Evolutionary conservation across 169 alveolate genomes (phyloP).

Genomic region (Cryptosporidium ubiquitum): DNA sequence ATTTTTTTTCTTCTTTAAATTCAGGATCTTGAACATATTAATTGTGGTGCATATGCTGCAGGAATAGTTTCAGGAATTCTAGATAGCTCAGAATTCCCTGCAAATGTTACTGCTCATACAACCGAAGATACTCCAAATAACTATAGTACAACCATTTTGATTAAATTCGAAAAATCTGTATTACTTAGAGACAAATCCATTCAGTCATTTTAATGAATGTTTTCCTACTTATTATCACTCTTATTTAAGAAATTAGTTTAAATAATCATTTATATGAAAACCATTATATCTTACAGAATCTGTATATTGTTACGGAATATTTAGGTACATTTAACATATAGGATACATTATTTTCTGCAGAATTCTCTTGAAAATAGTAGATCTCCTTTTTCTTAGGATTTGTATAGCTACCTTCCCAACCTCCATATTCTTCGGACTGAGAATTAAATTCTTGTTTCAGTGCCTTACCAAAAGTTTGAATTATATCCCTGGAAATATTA

Average conservation of each 20-base stretch:
- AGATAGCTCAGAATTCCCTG: slow-evolving; percentile 86
- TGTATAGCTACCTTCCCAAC: slow-evolving; percentile 77
- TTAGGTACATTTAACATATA: slow-evolving; percentile 72
- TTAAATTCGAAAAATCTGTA: slow-evolving; percentile 76
- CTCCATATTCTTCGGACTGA: slow-evolving; percentile 74
- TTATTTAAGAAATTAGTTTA: not conserved
- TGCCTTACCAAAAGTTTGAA: not conserved
- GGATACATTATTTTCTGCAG: not conserved
- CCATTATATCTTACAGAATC: not conserved
- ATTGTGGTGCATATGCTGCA: slow-evolving; percentile 86
- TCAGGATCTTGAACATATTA: slow-evolving; percentile 82
- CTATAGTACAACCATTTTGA: slow-evolving; percentile 81
- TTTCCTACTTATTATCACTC: not conserved
- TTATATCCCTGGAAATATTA: not conserved
- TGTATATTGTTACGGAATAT: slow-evolving; percentile 73
- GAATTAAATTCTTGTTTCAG: slow-evolving; percentile 69
- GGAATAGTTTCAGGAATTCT: slow-evolving; percentile 85
- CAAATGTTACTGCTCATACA: slow-evolving; percentile 86
- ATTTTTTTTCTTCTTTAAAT: no score
- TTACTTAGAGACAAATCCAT: slow-evolving; percentile 54
- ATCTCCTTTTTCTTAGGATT: not conserved
- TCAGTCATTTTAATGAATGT: slow-evolving; percentile 16
- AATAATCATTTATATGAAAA: not conserved
- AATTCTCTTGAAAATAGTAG: not conserved
- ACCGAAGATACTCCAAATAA: slow-evolving; percentile 78